Evolutionary conservation across 2,329 filamentous ascomycete species (phyloP), one percentile per base, ranked within the genome.

Genomic region (Sphaerulina vaccinii): DNA sequence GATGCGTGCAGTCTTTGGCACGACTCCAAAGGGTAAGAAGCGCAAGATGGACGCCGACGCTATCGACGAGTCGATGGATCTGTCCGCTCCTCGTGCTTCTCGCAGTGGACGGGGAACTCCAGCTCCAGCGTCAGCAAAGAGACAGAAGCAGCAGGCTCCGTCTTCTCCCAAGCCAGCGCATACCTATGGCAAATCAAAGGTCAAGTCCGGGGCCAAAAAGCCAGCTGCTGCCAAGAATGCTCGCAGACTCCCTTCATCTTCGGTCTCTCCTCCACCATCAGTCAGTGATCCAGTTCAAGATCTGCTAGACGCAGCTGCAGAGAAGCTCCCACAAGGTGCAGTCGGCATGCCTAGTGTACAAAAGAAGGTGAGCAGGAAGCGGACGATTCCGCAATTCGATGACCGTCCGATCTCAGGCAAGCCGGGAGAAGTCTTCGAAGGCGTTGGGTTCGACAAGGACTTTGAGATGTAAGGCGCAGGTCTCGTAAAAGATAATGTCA

Each of bases 91-190:
- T 3, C 39, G 21, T n/a, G 19, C 18, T 21, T 40, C 44, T 16
- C 35, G 21, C 40, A 32, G 16, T 45, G 29, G 39, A 44, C 40
- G 16, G 11, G 22, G 15, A 8, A 13, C 40, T 16, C 23, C 37
- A 21, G 37, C 37, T 39, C 16, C 37, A 39, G 37, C 18, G 8
- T 10, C 18, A 13, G 37, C 37, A 83, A 15, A 90, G 81, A 6
- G 88, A 72, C 3, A 83, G 85, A 38, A 95, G 70, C 38, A 90
- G 66, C 13, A 19, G 18, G 16, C 37, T 39, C 15, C 37, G 13
- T 5, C 16, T 39, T 5, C 37, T 6, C 7, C 16, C 9, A 5
- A 19, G 16, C 6, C 27, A 32, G 27, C 8, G 27, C 27, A 32
- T 10, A 10, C 27, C 3, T 10, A 32, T 13, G 27, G 27, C 27